These are phyloP conservation scores for Ophiostoma himal-ulmi DNA, from an alignment of 2,329 filamentous ascomycete genomes.

Conservation along the genomic window DNA sequence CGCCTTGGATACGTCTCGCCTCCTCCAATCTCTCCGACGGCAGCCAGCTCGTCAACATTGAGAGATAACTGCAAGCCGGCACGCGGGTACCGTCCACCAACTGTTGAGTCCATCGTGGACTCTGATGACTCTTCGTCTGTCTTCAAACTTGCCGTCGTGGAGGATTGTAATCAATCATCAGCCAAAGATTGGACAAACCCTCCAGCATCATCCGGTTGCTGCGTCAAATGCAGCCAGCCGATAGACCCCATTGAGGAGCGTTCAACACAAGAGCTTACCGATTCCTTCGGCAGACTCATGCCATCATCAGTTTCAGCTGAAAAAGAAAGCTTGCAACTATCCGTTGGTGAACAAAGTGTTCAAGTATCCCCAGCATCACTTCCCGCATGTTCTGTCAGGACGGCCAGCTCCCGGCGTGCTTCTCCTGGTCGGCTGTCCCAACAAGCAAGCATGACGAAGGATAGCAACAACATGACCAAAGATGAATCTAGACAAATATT, in stretches of 20 bases:
- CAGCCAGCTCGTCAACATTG: background rate
- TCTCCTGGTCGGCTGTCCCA: background rate
- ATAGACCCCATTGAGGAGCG: background rate
- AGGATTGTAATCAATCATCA: background rate
- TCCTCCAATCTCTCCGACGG: background rate
- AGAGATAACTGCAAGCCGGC: background rate
- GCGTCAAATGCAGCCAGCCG: background rate
- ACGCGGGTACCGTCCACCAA: slow-evolving; percentile 20
- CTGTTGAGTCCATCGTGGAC: slow-evolving; percentile 23
- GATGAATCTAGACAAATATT: background rate
- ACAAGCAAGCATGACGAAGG: background rate
- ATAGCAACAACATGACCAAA: background rate
- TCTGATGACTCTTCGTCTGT: slow-evolving; percentile 14
- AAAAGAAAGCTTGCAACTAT: background rate
- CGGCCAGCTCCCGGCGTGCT: background rate
- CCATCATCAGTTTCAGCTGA: background rate
- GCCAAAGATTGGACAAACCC: background rate
- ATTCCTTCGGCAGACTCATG: background rate
- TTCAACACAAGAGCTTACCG: background rate
- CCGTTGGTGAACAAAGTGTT: background rate
- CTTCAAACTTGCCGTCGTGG: background rate
- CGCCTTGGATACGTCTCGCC: background rate
- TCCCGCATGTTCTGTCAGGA: background rate
- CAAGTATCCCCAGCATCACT: background rate
- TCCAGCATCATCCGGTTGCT: background rate